phyloP scores from a whole-genome alignment of 306 rosid genomes.

The Quercus gilva region DNA sequence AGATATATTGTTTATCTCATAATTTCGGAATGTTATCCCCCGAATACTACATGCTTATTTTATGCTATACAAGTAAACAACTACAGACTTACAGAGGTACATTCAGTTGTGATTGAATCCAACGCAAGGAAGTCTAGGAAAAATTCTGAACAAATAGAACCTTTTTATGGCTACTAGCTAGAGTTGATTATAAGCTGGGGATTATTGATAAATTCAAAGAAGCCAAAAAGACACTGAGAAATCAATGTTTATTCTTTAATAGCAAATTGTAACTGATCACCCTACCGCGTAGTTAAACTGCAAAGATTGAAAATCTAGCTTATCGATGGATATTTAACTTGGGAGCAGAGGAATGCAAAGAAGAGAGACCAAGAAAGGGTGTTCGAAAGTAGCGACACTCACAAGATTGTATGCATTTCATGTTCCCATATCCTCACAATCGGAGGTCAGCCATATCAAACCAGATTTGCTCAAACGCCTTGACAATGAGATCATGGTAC shows the following conservation, averaged over 20 bases:
- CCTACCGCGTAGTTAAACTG: constrained; percentile 8
- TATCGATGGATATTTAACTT: constrained; percentile 14
- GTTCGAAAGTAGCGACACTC: constrained; percentile 20
- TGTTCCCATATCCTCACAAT: constrained; percentile 30
- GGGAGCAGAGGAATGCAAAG: constrained; percentile 8
- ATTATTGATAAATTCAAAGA: not conserved
- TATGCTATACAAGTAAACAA: not conserved
- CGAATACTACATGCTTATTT: not conserved
- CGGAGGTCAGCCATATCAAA: constrained; percentile 50
- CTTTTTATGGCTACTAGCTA: constrained; percentile 10
- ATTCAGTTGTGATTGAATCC: not conserved
- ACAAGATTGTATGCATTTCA: constrained; percentile 39
- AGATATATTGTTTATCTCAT: not conserved
- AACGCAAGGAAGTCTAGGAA: not conserved
- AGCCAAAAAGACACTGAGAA: constrained; percentile 5
- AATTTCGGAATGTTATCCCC: not conserved
- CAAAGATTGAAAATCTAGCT: not conserved
- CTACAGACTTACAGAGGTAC: not conserved
- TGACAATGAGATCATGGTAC: constrained; percentile 68
- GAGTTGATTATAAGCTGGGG: constrained; percentile 5
- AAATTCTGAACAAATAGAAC: not conserved
- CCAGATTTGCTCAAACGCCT: constrained; percentile 87
- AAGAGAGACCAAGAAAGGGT: constrained; percentile 2
- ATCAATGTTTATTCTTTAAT: not conserved
- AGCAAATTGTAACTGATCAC: not conserved